Conservation (phyloP, 352 stramenopile species). For the Globisporangium solare region DNA sequence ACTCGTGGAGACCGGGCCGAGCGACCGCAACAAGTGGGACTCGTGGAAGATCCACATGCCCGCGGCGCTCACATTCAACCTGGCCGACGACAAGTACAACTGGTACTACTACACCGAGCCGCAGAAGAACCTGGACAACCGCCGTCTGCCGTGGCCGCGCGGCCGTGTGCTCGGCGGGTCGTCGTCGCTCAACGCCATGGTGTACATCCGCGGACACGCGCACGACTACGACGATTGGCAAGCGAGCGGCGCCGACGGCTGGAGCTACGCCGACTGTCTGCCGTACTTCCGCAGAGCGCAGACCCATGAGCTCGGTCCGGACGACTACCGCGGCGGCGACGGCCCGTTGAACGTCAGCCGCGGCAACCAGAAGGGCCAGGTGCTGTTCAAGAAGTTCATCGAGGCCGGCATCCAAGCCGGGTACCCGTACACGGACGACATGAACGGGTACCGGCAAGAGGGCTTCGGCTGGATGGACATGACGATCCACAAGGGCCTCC, state of each 20-base stretch:
- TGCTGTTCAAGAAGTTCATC: conserved; percentile 89
- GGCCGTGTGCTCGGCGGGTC: conserved; percentile 86
- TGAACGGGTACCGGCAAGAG: conserved; percentile 88
- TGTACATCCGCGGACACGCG: conserved; percentile 87
- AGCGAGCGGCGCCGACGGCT: conserved; percentile 57
- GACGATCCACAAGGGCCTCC: conserved; percentile 76
- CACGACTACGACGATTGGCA: conserved; percentile 89
- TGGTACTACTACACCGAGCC: conserved; percentile 86
- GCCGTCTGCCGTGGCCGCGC: conserved; percentile 76
- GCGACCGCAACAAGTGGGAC: conserved; percentile 79
- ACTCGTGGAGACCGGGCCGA: conserved; percentile 87
- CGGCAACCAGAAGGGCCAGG: conserved; percentile 72
- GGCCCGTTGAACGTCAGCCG: conserved; percentile 77
- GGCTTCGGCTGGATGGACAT: conserved; percentile 90
- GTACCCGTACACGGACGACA: conserved; percentile 86
- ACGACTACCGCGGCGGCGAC: conserved; percentile 81
- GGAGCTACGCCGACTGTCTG: conserved; percentile 85
- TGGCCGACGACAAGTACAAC: conserved; percentile 84
- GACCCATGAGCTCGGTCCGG: conserved; percentile 63
- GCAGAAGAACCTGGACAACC: conserved; percentile 79
- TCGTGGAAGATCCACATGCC: conserved; percentile 91
- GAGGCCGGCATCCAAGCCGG: conserved; percentile 80
- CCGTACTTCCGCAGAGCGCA: conserved; percentile 88
- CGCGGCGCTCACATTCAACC: conserved; percentile 81
- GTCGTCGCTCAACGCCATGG: conserved; percentile 89